phyloP scores from a whole-genome alignment of 2,329 filamentous ascomycete species.

The Neurospora sp. region DNA sequence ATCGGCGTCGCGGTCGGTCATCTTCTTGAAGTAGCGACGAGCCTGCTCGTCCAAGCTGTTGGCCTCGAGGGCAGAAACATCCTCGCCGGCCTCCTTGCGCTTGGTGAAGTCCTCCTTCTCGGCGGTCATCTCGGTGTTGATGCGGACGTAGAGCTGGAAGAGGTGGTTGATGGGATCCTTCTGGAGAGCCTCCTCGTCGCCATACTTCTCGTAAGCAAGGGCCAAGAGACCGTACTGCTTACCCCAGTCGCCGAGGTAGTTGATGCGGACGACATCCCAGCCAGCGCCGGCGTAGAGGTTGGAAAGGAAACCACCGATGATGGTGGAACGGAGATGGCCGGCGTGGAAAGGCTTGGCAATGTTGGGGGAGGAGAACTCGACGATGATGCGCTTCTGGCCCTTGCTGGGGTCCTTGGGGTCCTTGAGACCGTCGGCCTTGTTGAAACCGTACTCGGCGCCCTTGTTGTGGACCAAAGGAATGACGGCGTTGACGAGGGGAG shows the following conservation, averaged over 20 bases:
- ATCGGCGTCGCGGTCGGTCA: constrained; percentile 56
- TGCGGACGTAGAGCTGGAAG: constrained; percentile 72
- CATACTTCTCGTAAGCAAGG: constrained; percentile 66
- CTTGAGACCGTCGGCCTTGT: constrained; percentile 48
- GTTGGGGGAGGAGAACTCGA: constrained; percentile 80
- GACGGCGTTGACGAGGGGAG: constrained; percentile 53
- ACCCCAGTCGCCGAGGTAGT: constrained; percentile 75
- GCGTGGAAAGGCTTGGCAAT: constrained; percentile 81
- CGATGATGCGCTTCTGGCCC: constrained; percentile 57
- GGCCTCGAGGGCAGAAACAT: constrained; percentile 38
- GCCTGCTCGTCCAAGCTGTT: constrained; percentile 64
- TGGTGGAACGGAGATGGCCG: constrained; percentile 67
- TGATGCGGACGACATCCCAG: constrained; percentile 66
- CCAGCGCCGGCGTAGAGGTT: constrained; percentile 62
- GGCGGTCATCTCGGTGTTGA: constrained; percentile 55
- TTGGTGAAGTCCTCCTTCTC: constrained; percentile 59
- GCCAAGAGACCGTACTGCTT: constrained; percentile 68
- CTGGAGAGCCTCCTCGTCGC: constrained; percentile 59
- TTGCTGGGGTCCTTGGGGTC: constrained; percentile 51
- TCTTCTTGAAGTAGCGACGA: constrained; percentile 60
- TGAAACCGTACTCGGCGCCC: constrained; percentile 53
- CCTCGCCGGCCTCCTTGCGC: constrained; percentile 43
- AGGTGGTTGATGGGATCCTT: constrained; percentile 73
- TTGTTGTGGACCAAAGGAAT: constrained; percentile 60
- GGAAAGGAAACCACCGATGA: constrained; percentile 68